Percentiles rank a stretch among this genome's conserved stretches.
phyloP scores from a whole-genome alignment of 202 grass and related monocot species.

The Panicum virgatum region DNA sequence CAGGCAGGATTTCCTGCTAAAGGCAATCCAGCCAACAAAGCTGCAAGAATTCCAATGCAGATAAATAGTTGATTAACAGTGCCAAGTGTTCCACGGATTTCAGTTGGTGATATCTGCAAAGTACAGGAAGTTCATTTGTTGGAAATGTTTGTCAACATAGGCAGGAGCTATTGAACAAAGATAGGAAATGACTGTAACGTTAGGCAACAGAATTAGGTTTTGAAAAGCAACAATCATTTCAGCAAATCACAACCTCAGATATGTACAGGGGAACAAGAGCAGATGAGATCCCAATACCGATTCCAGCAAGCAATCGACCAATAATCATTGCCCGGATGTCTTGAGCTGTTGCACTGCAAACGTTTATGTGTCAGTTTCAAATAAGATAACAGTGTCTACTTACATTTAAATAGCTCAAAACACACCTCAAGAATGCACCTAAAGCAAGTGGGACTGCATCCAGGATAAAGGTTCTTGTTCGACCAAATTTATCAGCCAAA shows the following conservation, averaged over 20 bases:
- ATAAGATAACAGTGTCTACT: conserved; percentile 12
- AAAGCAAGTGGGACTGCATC: conserved; percentile 87
- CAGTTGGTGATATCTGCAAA: conserved; percentile 94
- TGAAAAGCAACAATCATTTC: conserved; percentile 11
- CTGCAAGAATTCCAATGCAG: conserved; percentile 92
- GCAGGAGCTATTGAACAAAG: neutral
- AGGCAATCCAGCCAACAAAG: conserved; percentile 93
- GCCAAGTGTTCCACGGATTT: conserved; percentile 98
- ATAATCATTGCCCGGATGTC: conserved; percentile 93
- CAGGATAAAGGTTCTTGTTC: conserved; percentile 89
- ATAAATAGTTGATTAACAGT: conserved; percentile 98
- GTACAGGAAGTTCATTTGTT: conserved; percentile 25
- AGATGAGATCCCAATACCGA: conserved; percentile 98
- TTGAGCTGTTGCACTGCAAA: conserved; percentile 82
- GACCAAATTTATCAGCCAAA: conserved; percentile 96
- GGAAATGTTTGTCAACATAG: neutral
- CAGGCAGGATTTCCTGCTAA: conserved; percentile 87
- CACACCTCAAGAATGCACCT: conserved; percentile 90
- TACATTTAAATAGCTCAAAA: conserved; percentile 7
- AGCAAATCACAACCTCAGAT: conserved; percentile 70
- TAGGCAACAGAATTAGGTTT: neutral
- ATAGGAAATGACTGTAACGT: neutral
- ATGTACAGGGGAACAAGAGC: conserved; percentile 98
- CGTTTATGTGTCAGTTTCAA: conserved; percentile 23
- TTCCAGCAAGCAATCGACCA: conserved; percentile 85